Evolutionary conservation across 2,329 filamentous ascomycete species (phyloP).

Genomic region (Aulographum hederae): DNA sequence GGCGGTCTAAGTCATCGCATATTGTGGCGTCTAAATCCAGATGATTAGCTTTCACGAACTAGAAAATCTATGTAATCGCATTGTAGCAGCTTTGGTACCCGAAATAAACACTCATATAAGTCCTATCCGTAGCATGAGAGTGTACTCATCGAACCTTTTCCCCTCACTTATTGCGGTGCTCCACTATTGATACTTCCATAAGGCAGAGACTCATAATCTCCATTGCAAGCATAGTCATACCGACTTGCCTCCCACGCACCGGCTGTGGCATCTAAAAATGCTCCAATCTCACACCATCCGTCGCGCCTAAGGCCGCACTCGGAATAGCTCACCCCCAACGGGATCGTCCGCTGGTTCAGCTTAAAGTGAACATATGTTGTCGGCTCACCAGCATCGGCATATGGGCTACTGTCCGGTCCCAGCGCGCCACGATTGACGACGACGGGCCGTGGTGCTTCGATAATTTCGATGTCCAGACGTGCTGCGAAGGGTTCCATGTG

Average conservation of each 20-base stretch:
- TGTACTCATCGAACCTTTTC: too few species aligned
- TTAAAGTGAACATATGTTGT: conserved; percentile 59
- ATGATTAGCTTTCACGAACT: too few species aligned
- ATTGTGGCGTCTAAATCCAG: too few species aligned
- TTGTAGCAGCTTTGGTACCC: too few species aligned
- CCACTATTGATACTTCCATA: conserved; percentile 35
- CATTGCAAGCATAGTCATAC: conserved; percentile 50
- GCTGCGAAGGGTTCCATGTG: conserved; percentile 56
- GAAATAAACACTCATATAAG: too few species aligned
- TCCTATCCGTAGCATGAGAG: too few species aligned
- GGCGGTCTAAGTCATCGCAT: too few species aligned
- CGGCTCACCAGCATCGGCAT: conserved; percentile 29
- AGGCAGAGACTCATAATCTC: conserved; percentile 27
- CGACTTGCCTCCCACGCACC: conserved; percentile 37
- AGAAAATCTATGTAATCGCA: too few species aligned
- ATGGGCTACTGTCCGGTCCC: too few species aligned
- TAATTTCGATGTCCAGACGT: conserved; percentile 56
- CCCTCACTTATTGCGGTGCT: too few species aligned
- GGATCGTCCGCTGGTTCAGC: conserved; percentile 55
- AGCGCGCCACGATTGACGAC: conserved; percentile 19
- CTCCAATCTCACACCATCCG: conserved; percentile 58
- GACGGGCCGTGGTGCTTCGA: conserved; percentile 47
- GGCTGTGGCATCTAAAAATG: conserved; percentile 46
- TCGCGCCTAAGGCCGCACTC: conserved; percentile 49
- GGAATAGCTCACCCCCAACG: conserved; percentile 45